Conservation (phyloP, 805 yeast genomes). For the Millerozyma acaciae region DNA sequence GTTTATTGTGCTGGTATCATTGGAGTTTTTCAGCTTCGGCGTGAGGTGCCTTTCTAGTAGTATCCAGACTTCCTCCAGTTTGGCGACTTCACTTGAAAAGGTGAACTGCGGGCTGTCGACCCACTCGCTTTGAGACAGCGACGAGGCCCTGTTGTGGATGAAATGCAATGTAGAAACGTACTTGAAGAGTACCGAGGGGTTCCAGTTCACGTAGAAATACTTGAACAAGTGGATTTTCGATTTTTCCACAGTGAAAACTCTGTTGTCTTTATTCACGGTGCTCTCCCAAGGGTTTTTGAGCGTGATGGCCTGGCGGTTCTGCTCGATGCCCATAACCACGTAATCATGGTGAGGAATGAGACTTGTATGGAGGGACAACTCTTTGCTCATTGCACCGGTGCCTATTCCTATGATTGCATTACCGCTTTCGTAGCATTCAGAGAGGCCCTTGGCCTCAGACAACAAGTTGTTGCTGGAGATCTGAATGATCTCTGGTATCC, state of each 20-base stretch:
- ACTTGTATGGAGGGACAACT: conserved; percentile 28
- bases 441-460: conserved; percentile 12
- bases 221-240: conserved; percentile 23
- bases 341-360: conserved; percentile 69
- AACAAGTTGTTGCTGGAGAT: conserved; percentile 36
- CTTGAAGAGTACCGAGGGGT: conserved; percentile 27
- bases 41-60: conserved; percentile 48
- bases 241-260: conserved; percentile 7
- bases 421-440: conserved; percentile 23
- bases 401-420: conserved; percentile 61
- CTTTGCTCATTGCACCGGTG: conserved; percentile 46
- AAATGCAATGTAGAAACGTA: conserved; percentile 23
- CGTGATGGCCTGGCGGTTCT: conserved; percentile 2
- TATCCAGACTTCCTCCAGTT: conserved; percentile 38
- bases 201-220: conserved; percentile 71
- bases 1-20: conserved; percentile 4
- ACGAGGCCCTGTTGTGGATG: conserved; percentile 8
- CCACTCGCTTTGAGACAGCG: conserved; percentile 8
- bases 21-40: conserved; percentile 4
- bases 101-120: conserved; percentile 42
- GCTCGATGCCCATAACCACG: conserved; percentile 40
- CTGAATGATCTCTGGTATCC: conserved; percentile 60
- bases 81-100: conserved; percentile 27
- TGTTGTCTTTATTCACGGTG: conserved; percentile 10
- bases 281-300: conserved; percentile 39